phyloP scores from a whole-genome alignment of 495 filamentous ascomycete genomes.

The Parmelia sp. region DNA sequence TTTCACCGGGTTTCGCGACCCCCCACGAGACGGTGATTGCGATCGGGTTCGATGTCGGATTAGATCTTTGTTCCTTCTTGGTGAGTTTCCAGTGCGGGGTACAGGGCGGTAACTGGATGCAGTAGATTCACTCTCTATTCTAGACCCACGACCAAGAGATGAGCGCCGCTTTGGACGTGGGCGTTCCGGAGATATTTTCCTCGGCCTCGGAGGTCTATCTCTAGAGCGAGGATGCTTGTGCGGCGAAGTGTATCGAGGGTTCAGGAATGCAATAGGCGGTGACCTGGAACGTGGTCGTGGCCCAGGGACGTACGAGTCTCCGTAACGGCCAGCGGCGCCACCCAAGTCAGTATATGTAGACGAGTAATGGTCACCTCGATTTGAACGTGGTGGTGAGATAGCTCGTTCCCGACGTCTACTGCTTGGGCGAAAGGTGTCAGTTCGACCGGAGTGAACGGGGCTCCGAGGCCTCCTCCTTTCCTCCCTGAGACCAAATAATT shows the following conservation, averaged over 20 bases:
- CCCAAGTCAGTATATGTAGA: conserved; percentile 11
- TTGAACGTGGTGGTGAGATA: conserved; percentile 17
- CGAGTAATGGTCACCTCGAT: conserved; percentile 19
- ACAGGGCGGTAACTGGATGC: conserved; percentile 5
- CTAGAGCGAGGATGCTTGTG: conserved; percentile 21
- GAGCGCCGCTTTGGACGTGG: conserved; percentile 15
- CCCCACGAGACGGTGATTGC: background rate
- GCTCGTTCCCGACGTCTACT: conserved; percentile 18
- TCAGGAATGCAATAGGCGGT: conserved; percentile 15
- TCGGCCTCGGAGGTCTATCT: conserved; percentile 10
- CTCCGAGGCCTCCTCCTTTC: conserved; percentile 21
- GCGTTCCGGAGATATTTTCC: conserved; percentile 14
- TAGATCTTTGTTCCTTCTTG: conserved; percentile 7
- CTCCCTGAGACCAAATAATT: conserved; percentile 18
- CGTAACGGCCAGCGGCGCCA: conserved; percentile 8
- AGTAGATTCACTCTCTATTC: conserved; percentile 7
- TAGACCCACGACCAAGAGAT: conserved; percentile 6
- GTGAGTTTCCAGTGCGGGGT: conserved; percentile 6
- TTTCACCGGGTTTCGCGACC: background rate
- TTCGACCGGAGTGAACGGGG: conserved; percentile 20
- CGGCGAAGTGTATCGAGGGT: conserved; percentile 7
- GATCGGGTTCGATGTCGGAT: conserved; percentile 5
- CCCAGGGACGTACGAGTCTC: conserved; percentile 27
- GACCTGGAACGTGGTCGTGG: conserved; percentile 19
- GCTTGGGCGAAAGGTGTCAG: conserved; percentile 14